Evolutionary conservation across 345 rosid genomes (phyloP).

Genomic region (Acer saccharum): DNA sequence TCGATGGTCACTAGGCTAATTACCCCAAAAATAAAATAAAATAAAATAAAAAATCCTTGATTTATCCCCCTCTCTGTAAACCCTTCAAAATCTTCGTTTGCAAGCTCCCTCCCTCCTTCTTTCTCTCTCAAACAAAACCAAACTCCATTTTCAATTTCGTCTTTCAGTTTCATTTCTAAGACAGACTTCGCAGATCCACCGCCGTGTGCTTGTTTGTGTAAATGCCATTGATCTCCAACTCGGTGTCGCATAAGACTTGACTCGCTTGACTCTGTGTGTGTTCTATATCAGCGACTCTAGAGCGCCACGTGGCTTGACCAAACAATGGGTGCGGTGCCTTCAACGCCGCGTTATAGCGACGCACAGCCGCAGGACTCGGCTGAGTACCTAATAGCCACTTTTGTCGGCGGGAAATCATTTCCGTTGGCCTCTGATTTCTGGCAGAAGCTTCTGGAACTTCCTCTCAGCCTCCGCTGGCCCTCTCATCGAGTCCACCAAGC

Average conservation of each 20-base stretch:
- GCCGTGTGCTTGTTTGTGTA: constrained; percentile 17
- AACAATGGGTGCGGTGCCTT: constrained; percentile 87
- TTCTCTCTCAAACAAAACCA: constrained; percentile 10
- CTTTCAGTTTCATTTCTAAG: constrained; percentile 18
- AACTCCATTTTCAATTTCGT: constrained; percentile 9
- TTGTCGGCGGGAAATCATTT: constrained; percentile 92
- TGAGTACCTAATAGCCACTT: constrained; percentile 72
- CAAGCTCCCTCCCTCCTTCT: constrained; percentile 36
- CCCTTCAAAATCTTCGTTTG: constrained; percentile 30
- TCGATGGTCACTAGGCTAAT: no score
- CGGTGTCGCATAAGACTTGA: constrained; percentile 39
- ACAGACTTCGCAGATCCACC: constrained; percentile 27
- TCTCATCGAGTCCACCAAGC: constrained; percentile 66
- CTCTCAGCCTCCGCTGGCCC: constrained; percentile 73
- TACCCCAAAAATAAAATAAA: no score
- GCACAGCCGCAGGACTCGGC: constrained; percentile 49
- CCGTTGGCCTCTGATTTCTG: constrained; percentile 90
- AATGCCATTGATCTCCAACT: constrained; percentile 51
- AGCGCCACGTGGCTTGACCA: neutral
- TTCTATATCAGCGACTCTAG: constrained; percentile 1
- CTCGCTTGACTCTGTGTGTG: constrained; percentile 20
- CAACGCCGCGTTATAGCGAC: constrained; percentile 62
- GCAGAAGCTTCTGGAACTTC: constrained; percentile 91
- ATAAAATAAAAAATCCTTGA: neutral
- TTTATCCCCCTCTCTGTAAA: no score